Evolutionary conservation across 768 basidiomycete species (phyloP), one percentile per base, ranked within the genome.

Genomic region (Pleurotus sapidus): DNA sequence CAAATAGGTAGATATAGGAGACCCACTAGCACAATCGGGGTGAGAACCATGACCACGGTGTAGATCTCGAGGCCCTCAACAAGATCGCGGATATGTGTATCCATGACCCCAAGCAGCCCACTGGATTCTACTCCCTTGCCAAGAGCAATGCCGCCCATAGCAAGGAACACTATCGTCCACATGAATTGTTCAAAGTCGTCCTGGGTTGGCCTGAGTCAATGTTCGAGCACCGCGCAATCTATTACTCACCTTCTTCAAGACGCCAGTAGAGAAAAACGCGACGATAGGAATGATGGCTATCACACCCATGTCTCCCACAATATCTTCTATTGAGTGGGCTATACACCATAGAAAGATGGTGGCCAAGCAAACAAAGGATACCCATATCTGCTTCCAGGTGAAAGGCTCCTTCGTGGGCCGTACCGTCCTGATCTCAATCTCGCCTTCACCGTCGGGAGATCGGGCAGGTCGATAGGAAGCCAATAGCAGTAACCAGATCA

Each of bases 91-190:
- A 93, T 84, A 46, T 80, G 67, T 3, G 65, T 69, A 64, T 93
- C 91, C 74, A 97, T 80, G 48, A 89, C 83, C 15, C 87, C 82
- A 38, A 98, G 78, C 23, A 99, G 78, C 0, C 97, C 97, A 55
- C 93, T 95, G 4, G 91, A 87, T 42, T 83, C 81, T 14, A 98
- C 96, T 4, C 95, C 95, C 64, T 96, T 90, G 56, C 97, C 97
- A 3, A 98, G 83, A 0, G 95, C 93, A 51, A 98, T 95, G 39
- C 97, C 97, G 20, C 96, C 96, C 97, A 98, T 99, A 3, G 94
- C 93, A 58, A 96, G 80, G 74, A 96, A 96, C 24, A 98, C 93
- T 55, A 96, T 93, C 5, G 88, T 88, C 95, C 95, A 96, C 57
- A 89, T 81, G 70, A 94, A 93, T 65, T 93, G 91, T 66, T 96